Conservation (phyloP, 2,329 filamentous ascomycete genomes). For the Cadophora gregata region DNA sequence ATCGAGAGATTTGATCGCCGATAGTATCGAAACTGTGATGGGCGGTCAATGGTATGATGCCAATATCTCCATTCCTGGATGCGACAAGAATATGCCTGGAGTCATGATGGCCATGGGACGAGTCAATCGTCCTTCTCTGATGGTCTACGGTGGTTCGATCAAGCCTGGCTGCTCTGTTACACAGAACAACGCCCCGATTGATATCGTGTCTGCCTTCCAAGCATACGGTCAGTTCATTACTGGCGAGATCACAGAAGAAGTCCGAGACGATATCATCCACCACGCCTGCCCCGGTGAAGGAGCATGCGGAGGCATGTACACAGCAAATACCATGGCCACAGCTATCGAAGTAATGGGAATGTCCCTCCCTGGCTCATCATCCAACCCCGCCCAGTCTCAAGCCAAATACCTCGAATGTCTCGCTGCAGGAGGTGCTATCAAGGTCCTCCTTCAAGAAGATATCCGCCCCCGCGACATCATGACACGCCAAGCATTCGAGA, state of each 20-base stretch:
- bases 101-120: constrained; percentile 93
- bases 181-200: constrained; percentile 77
- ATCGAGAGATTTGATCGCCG: constrained; percentile 94
- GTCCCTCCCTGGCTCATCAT: constrained; percentile 83
- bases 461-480: constrained; percentile 80
- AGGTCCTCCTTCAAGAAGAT: constrained; percentile 75
- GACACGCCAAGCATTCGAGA: constrained; percentile 81
- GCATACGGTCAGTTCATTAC: constrained; percentile 94
- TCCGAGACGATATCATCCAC: constrained; percentile 93
- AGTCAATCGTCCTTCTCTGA: constrained; percentile 91
- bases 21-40: constrained; percentile 99
- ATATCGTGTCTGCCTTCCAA: constrained; percentile 98
- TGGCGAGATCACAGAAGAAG: constrained; percentile 87
- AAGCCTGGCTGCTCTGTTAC: constrained; percentile 83
- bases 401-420: constrained; percentile 77
- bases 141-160: constrained; percentile 98
- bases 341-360: constrained; percentile 77
- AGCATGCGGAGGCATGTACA: constrained; percentile 88
- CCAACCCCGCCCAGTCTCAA: constrained; percentile 76
- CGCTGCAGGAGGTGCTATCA: constrained; percentile 74
- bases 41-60: constrained; percentile 98
- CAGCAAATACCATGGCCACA: constrained; percentile 77
- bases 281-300: constrained; percentile 86
- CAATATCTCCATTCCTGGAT: constrained; percentile 95
- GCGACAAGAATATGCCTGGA: constrained; percentile 99